Evolutionary conservation across 73 alveolate genomes (phyloP).

Genomic region (Tetrahymena elliotti): DNA sequence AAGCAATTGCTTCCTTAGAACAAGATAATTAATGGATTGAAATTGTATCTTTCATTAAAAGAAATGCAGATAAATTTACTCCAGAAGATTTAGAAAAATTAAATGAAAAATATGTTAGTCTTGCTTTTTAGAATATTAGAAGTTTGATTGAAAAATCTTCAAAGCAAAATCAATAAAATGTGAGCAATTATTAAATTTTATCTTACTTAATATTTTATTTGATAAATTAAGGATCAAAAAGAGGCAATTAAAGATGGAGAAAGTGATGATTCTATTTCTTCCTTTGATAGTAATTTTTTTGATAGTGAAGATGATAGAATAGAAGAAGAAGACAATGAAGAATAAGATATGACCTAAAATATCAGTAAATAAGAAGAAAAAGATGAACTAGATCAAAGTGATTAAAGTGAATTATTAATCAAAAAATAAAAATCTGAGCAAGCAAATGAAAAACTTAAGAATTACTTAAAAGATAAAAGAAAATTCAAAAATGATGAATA

Average conservation of each 20-base stretch:
- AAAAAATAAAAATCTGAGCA: background rate
- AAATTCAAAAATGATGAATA: background rate
- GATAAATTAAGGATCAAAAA: background rate
- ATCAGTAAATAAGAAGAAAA: background rate
- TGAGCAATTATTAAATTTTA: background rate
- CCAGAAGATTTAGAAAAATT: background rate
- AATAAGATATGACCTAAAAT: background rate
- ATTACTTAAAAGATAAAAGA: background rate
- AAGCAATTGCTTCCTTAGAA: background rate
- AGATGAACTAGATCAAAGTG: background rate
- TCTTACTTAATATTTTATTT: background rate
- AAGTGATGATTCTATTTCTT: background rate
- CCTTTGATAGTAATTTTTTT: background rate
- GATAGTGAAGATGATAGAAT: background rate
- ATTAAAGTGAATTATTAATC: background rate
- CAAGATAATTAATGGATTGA: background rate
- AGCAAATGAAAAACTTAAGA: background rate
- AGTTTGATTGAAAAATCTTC: background rate
- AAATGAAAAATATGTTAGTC: background rate
- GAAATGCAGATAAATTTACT: background rate
- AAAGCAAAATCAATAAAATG: background rate
- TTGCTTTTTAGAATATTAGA: background rate
- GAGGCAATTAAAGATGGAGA: background rate
- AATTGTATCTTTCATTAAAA: background rate
- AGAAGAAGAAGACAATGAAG: background rate